phyloP scores from a whole-genome alignment of 345 rosid species.

The Kernera saxatilis region DNA sequence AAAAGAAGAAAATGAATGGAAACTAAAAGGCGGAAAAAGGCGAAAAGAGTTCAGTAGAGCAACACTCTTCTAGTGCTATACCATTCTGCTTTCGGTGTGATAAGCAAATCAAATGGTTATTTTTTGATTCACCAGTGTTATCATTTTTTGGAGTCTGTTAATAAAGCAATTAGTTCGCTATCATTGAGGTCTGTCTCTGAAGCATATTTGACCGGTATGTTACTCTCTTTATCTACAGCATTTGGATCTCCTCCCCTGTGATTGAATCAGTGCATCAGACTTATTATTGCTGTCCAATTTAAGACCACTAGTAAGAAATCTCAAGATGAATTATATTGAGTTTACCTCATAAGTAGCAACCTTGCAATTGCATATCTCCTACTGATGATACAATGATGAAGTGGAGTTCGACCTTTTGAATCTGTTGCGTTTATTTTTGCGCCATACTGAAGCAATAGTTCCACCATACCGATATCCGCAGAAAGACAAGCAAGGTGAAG shows the following conservation, averaged over 20 bases:
- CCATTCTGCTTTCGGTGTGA: conserved; percentile 10
- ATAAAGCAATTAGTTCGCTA: conserved; percentile 38
- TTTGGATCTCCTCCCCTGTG: conserved; percentile 68
- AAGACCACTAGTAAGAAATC: not conserved
- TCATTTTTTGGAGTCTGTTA: conserved; percentile 37
- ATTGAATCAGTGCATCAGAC: conserved; percentile 7
- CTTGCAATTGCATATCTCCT: conserved; percentile 51
- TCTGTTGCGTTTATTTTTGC: conserved; percentile 55
- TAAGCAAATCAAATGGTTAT: not conserved
- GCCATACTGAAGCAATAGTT: conserved; percentile 70
- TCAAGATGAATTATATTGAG: not conserved
- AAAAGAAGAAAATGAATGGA: not conserved
- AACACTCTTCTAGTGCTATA: conserved; percentile 20
- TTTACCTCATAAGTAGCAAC: conserved; percentile 59
- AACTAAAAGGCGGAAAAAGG: not conserved
- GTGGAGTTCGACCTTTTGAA: conserved; percentile 52
- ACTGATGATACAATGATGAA: conserved; percentile 54
- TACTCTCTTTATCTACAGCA: conserved; percentile 38
- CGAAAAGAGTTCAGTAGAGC: conserved; percentile 7
- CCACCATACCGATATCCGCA: conserved; percentile 76
- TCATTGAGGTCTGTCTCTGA: conserved; percentile 40
- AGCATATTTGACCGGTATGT: conserved; percentile 41
- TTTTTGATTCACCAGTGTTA: not conserved
- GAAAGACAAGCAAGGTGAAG: conserved; percentile 79
- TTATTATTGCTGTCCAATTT: not conserved